Evolutionary conservation across 768 basidiomycete genomes (phyloP).

Genomic region (Cyathus striatus): DNA sequence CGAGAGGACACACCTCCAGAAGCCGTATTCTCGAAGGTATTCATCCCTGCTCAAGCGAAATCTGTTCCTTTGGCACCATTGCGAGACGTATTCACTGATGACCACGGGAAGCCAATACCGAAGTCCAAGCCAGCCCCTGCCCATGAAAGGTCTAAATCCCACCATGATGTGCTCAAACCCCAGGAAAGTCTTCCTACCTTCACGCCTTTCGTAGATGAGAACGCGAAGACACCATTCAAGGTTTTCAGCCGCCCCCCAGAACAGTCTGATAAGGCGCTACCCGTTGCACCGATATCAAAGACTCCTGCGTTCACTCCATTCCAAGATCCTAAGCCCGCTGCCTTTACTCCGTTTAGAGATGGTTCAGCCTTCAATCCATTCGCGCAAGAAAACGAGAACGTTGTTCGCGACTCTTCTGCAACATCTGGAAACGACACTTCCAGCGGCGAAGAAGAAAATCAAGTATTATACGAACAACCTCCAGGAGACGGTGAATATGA

Average conservation of each 20-base stretch:
- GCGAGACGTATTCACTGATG: conserved; percentile 40
- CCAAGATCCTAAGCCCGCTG: conserved; percentile 25
- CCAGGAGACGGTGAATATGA: conserved; percentile 23
- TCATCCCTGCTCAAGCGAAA: conserved; percentile 51
- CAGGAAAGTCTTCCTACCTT: conserved; percentile 24
- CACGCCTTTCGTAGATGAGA: conserved; percentile 37
- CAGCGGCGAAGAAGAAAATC: conserved; percentile 21
- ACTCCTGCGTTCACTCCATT: conserved; percentile 40
- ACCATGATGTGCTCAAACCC: conserved; percentile 23
- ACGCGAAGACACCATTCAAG: conserved; percentile 46
- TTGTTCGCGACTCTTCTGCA: conserved; percentile 11
- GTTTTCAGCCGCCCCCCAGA: conserved; percentile 75
- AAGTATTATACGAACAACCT: too few relatives aligned
- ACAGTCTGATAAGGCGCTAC: conserved; percentile 27
- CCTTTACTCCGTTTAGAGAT: conserved; percentile 34
- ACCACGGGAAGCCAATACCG: conserved; percentile 34
- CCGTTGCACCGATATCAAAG: conserved; percentile 41
- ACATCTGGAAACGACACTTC: conserved; percentile 15
- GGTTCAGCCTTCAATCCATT: conserved; percentile 20
- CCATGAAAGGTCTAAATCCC: conserved; percentile 40
- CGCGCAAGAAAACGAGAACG: conserved; percentile 6
- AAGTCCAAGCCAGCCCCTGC: conserved; percentile 24
- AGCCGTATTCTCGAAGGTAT: conserved; percentile 57
- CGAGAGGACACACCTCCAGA: conserved; percentile 30
- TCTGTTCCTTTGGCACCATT: conserved; percentile 31